Conservation (phyloP, 805 yeast genomes). For the Saturnispora sekii region DNA sequence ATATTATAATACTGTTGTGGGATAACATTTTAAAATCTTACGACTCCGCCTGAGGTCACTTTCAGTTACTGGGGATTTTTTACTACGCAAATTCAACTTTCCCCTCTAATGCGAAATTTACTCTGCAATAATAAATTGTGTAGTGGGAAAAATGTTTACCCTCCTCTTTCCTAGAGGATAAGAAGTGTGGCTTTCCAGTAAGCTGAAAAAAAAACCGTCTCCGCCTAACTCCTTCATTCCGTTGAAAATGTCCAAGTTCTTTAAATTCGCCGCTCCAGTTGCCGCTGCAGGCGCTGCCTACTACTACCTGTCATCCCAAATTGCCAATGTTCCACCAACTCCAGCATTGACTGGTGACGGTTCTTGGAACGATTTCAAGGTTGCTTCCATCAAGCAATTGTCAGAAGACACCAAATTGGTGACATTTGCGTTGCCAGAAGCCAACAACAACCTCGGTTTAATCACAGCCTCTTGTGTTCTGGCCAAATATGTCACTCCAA, state of each 20-base stretch:
- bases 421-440: constrained; percentile 56
- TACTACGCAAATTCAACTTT: too few relatives aligned
- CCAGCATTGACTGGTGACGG: constrained; percentile 53
- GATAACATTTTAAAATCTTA: too few relatives aligned
- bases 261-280: constrained; percentile 17
- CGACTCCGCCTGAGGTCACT: too few relatives aligned
- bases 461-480: constrained; percentile 69
- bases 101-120: too few relatives aligned
- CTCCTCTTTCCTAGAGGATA: too few relatives aligned
- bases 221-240: not conserved
- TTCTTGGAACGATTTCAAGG: constrained; percentile 63
- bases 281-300: constrained; percentile 35
- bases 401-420: constrained; percentile 60
- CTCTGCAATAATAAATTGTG: too few relatives aligned
- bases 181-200: too few relatives aligned
- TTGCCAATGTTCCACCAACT: constrained; percentile 20
- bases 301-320: constrained; percentile 21
- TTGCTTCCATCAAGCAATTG: constrained; percentile 37
- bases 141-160: too few relatives aligned
- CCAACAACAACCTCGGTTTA: constrained; percentile 67
- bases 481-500: constrained; percentile 71
- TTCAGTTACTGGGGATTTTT: too few relatives aligned
- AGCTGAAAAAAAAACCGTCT: too few relatives aligned
- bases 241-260: constrained; percentile 7
- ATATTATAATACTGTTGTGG: too few relatives aligned